Conservation (phyloP, 2,329 filamentous ascomycete species). For the Rutstroemia sp. region DNA sequence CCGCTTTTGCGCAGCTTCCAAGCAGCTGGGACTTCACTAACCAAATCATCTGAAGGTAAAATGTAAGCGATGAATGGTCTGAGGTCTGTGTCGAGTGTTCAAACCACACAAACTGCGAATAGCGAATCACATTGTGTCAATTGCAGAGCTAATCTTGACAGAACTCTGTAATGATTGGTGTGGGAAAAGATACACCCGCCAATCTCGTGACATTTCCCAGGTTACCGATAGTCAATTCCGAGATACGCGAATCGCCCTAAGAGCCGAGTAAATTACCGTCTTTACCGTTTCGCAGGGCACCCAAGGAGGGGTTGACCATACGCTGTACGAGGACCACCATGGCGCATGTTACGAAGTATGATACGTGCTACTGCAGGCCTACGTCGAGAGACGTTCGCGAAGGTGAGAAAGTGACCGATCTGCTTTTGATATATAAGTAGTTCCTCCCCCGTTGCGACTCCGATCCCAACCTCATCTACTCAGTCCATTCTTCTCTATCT, state of each 20-base stretch:
- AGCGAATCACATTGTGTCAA: not conserved
- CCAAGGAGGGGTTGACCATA: not conserved
- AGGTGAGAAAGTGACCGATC: too few species aligned
- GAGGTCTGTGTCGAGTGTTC: not conserved
- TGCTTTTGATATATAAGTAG: constrained; percentile 4
- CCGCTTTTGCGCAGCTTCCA: not conserved
- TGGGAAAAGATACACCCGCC: constrained; percentile 7
- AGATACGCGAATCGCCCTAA: not conserved
- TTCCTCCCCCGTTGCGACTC: not conserved
- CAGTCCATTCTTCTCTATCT: not conserved
- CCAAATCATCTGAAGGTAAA: not conserved
- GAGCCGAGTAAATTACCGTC: constrained; percentile 10
- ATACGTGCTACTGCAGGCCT: too few species aligned
- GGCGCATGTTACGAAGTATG: too few species aligned
- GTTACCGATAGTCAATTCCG: constrained; percentile 1
- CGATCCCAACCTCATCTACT: not conserved
- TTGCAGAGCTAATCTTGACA: not conserved
- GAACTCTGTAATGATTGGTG: not conserved
- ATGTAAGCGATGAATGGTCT: not conserved
- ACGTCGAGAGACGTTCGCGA: too few species aligned
- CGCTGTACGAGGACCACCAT: too few species aligned
- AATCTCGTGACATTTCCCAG: not conserved
- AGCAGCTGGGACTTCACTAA: not conserved
- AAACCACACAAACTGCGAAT: not conserved
- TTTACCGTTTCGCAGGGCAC: not conserved